Evolutionary conservation across 768 basidiomycete species (phyloP), one percentile per base, ranked within the genome.

Genomic region (Hebeloma cylindrosporum): DNA sequence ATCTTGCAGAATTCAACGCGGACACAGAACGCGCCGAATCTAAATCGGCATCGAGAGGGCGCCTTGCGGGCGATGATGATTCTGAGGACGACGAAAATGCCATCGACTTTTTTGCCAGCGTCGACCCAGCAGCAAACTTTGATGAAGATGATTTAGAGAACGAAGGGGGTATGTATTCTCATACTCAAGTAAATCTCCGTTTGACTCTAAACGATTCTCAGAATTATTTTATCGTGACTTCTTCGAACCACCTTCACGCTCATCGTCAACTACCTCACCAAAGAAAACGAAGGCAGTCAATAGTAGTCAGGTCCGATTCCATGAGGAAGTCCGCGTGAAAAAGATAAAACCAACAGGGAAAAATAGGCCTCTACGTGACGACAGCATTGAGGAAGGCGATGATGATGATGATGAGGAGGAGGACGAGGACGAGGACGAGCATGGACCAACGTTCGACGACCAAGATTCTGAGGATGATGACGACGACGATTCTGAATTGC

Each of bases 1-100:
- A 86, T 50, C 75, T 99, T 35, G 79, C 80, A 21, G 74, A 80
- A 14, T 99, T 99, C 72, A 96, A 98, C 57, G 75, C 82, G 2
- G 82, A 93, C 61, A 85, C 85, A 2, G 88, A 90, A 61, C 79
- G 78, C 53, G 78, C 82, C 2, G 93, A 95, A 63, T 78, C 83
- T 10, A 75, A 66, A 46, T 72, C 68, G 11, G 73, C 78, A 7
- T 82, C 83, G 2, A 71, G 70, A 56, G 92, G 90, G 14, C 69
- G 66, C 20, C 70, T 88, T 17, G 74, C 75, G 56, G 64, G 67
- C 18, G 62, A 74, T 26, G 70, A 67, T 25, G 77, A 75, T 29
- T 79, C 78, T 14, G 80, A 79, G 2, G 80, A 75, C 10, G 79
- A 80, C 8, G 77, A 76, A 11, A 70, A 71, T 25, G 69, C 67